phyloP scores from a whole-genome alignment of 495 filamentous ascomycete species.

The Stereocaulon alpinum region DNA sequence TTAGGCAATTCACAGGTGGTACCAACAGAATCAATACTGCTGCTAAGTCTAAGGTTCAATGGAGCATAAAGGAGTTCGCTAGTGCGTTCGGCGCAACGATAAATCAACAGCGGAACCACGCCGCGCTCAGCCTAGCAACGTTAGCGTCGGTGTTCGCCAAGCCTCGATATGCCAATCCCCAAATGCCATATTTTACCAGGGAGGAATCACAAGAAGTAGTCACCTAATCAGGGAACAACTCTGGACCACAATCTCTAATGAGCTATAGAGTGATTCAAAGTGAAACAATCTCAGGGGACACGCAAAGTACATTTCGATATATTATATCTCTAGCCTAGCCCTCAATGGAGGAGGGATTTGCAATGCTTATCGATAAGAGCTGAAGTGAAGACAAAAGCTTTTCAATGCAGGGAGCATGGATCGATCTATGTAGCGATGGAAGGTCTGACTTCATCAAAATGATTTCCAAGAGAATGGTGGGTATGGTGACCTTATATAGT shows the following conservation, averaged over 20 bases:
- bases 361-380: neutral
- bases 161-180: too few species aligned
- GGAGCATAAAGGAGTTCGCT: neutral
- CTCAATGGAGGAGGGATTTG: neutral
- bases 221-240: too few species aligned
- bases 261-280: too few species aligned
- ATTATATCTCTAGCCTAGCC: too few species aligned
- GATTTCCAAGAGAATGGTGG: neutral
- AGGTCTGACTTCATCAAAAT: neutral
- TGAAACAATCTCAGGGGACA: too few species aligned
- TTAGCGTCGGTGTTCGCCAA: too few species aligned
- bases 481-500: neutral
- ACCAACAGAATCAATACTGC: neutral
- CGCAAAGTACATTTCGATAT: too few species aligned
- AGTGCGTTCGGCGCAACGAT: neutral
- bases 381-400: neutral
- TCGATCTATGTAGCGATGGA: neutral
- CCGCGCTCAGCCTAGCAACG: neutral
- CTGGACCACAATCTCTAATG: too few species aligned
- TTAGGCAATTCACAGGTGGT: neutral
- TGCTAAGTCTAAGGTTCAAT: neutral
- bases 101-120: slow-evolving; percentile 5
- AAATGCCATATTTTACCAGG: too few species aligned
- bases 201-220: too few species aligned
- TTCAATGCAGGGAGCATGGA: neutral